Evolutionary conservation across 2,329 filamentous ascomycete species (phyloP).

Genomic region (Nothophaeocryptopus gaeumannii): DNA sequence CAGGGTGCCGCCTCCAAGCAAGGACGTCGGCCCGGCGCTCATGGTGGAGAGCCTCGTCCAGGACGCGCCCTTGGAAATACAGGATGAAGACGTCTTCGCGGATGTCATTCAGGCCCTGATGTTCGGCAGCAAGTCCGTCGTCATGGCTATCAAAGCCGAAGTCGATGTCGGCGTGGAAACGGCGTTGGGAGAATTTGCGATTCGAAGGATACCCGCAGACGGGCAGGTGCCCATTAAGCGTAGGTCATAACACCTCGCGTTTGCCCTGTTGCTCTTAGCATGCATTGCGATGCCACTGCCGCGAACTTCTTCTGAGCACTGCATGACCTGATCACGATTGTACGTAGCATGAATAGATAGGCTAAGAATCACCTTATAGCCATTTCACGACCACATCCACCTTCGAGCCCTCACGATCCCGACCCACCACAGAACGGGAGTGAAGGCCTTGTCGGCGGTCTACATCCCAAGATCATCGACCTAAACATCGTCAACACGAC

Average conservation of each 20-base stretch:
- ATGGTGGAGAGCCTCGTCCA: slow-evolving; percentile 73
- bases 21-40: slow-evolving; percentile 60
- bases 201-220: slow-evolving; percentile 79
- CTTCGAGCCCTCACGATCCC: slow-evolving; percentile 6
- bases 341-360: slow-evolving; percentile 27
- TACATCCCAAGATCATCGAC: slow-evolving; percentile 65
- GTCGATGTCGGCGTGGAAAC: slow-evolving; percentile 83
- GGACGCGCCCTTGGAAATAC: slow-evolving; percentile 78
- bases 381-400: slow-evolving; percentile 19
- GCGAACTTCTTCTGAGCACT: slow-evolving; percentile 4
- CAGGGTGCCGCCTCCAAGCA: slow-evolving; percentile 55
- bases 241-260: slow-evolving; percentile 56
- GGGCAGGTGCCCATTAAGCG: slow-evolving; percentile 88
- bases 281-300: slow-evolving; percentile 11
- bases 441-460: slow-evolving; percentile 13
- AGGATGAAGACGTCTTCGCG: slow-evolving; percentile 73
- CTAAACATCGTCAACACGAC: slow-evolving; percentile 72
- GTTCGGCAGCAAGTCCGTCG: slow-evolving; percentile 68
- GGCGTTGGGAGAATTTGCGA: slow-evolving; percentile 72
- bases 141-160: slow-evolving; percentile 70
- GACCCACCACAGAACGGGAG: slow-evolving; percentile 14
- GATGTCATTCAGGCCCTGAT: slow-evolving; percentile 78
- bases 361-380: slow-evolving; percentile 23
- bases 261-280: slow-evolving; percentile 10
- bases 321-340: background rate